Percentiles rank a stretch among this genome's conserved stretches.
Evolutionary conservation across 345 rosid genomes (phyloP).

Genomic region (Lagerstroemia speciosa): DNA sequence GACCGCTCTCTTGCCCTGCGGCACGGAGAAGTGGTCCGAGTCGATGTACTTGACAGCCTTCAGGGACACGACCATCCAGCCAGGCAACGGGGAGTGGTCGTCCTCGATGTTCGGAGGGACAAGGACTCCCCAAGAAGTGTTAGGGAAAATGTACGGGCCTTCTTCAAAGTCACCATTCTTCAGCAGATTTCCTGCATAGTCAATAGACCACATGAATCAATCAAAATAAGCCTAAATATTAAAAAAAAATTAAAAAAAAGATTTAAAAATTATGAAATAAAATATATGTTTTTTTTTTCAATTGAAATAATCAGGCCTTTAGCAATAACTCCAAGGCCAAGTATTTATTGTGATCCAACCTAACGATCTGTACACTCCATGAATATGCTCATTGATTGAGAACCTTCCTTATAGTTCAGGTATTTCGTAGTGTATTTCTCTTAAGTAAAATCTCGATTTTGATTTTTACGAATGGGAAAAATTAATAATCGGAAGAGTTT

Average conservation of each 20-base stretch:
- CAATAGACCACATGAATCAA: not conserved
- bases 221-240: not conserved
- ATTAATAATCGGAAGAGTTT: no score
- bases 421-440: no score
- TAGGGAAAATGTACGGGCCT: constrained; percentile 70
- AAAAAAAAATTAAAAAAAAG: no score
- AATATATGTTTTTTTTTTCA: no score
- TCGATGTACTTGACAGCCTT: constrained; percentile 88
- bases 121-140: constrained; percentile 63
- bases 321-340: no score
- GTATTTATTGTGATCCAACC: not conserved
- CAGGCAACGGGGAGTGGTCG: constrained; percentile 65
- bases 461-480: no score
- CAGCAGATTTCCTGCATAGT: constrained; percentile 45
- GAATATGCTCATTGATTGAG: not conserved
- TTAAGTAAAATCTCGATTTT: no score
- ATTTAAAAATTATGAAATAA: no score
- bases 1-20: constrained; percentile 52
- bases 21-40: constrained; percentile 49
- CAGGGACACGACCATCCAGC: constrained; percentile 77
- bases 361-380: not conserved
- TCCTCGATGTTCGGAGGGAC: constrained; percentile 78
- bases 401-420: no score
- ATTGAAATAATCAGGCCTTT: no score
- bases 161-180: constrained; percentile 75